Percentiles rank a stretch among this genome's conserved stretches.
These are phyloP conservation scores for Entonaema liquescens DNA, from an alignment of 495 filamentous ascomycete species.

Conservation along the genomic window DNA sequence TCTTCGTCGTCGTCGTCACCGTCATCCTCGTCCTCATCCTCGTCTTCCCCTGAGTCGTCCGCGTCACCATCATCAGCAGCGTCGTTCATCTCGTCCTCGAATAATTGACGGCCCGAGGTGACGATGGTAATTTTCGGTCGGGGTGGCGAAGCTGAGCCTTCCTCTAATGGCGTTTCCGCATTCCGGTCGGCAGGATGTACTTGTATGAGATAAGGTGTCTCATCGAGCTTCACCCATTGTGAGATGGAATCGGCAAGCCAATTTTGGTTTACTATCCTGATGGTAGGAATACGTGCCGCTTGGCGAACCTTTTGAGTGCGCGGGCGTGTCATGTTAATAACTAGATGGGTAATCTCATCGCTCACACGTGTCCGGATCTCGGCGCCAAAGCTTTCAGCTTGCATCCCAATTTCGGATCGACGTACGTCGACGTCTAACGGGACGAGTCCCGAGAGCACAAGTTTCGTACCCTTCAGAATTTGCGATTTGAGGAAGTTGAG, in stretches of 20 bases:
- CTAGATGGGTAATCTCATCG: slow-evolving; percentile 59
- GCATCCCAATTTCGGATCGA: slow-evolving; percentile 82
- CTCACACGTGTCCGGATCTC: slow-evolving; percentile 65
- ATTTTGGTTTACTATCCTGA: slow-evolving; percentile 88
- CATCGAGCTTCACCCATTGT: slow-evolving; percentile 78
- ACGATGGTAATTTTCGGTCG: slow-evolving; percentile 54
- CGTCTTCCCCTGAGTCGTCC: slow-evolving; percentile 50
- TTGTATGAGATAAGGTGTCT: slow-evolving; percentile 74
- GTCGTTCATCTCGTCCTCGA: slow-evolving; percentile 34
- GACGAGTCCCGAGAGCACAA: slow-evolving; percentile 91
- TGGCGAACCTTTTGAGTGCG: slow-evolving; percentile 90
- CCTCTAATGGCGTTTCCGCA: slow-evolving; percentile 43
- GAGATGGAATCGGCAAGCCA: slow-evolving; percentile 87
- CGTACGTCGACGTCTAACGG: slow-evolving; percentile 77
- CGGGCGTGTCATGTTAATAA: slow-evolving; percentile 65
- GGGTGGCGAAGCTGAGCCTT: slow-evolving; percentile 46
- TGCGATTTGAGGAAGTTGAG: slow-evolving; percentile 79
- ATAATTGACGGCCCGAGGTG: slow-evolving; percentile 40
- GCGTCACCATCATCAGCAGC: slow-evolving; percentile 49
- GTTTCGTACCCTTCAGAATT: slow-evolving; percentile 71
- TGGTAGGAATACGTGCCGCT: slow-evolving; percentile 71
- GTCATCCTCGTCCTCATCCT: slow-evolving; percentile 55
- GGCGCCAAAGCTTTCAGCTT: slow-evolving; percentile 86
- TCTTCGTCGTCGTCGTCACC: slow-evolving; percentile 57
- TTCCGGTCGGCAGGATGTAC: slow-evolving; percentile 69